Conservation (phyloP, 176 grass and related monocot species). For the Aegilops bicornis region DNA sequence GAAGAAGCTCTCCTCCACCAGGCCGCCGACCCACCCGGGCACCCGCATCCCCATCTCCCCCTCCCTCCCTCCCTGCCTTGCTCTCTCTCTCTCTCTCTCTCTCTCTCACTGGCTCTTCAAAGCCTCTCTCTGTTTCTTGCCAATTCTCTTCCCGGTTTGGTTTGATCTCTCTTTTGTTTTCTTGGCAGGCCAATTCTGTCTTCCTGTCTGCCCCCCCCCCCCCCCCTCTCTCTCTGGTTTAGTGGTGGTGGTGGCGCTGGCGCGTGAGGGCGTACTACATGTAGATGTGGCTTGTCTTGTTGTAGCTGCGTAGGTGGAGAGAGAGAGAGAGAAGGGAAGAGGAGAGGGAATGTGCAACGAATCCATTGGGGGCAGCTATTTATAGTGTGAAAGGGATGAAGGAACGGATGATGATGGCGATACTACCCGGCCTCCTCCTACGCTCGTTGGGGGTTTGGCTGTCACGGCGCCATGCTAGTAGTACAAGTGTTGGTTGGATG, state of each 20-base stretch:
- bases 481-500: not conserved
- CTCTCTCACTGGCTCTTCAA: not conserved
- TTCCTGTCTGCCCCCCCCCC: not conserved
- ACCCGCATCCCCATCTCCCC: slow-evolving; percentile 55
- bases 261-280: slow-evolving; percentile 8
- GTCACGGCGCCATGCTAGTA: slow-evolving; percentile 8
- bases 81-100: not conserved
- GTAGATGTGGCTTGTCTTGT: slow-evolving; percentile 39
- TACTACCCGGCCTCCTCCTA: not conserved
- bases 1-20: slow-evolving; percentile 88
- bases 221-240: not conserved
- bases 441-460: not conserved
- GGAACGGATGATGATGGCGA: not conserved
- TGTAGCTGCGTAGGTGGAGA: not conserved
- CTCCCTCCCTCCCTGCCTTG: not conserved
- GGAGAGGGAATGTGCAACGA: slow-evolving; percentile 8
- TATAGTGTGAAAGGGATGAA: slow-evolving; percentile 2
- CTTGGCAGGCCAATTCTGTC: slow-evolving; percentile 48
- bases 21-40: slow-evolving; percentile 55
- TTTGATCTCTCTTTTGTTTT: slow-evolving; percentile 41
- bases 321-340: not conserved
- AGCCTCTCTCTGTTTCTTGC: not conserved
- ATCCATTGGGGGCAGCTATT: slow-evolving; percentile 30
- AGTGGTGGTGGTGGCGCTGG: slow-evolving; percentile 30
- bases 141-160: slow-evolving; percentile 11